Base-by-base conservation (phyloP, 768 basidiomycete species). In the Strobilomyces dryophilus region DNA sequence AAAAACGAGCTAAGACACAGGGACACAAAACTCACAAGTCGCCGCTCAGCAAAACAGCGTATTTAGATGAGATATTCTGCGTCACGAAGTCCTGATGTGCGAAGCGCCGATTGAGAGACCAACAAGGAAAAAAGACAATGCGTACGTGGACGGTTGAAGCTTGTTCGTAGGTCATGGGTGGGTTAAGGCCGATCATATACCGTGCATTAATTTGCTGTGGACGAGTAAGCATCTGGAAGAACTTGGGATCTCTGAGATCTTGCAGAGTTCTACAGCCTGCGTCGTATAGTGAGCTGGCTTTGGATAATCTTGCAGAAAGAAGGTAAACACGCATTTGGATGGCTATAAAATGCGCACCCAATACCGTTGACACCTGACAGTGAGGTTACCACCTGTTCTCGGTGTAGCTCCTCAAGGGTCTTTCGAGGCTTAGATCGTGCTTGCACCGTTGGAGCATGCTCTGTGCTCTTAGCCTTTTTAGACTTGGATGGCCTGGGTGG, bases 11-110 rank as follows among this genome's bases (percentile, higher is more conserved):
- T 26, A 11, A 18, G 42, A 20, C 27, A 17, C 26, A 36, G 20
- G n/a, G 8, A 52, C n/a, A n/a, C 11, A n/a, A 20, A 5, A 67
- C 85, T 63, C 61, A 87, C 85, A 84, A 81, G 67, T 73, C 74
- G 10, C 83, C 84, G 0, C 73, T 74, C n/a, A 82, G 60, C 29
- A 75, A 60, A 17, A 80, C 56, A 52, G 82, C 79, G 56, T 76
- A 81, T 42, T 74, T 76, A 18, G 73, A 61, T 35, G 76, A 73
- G 7, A 84, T 55, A 52, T 72, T 73, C 15, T 77, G 70, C 31
- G 68, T 71, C 48, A 82, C 72, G 46, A 81, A 83, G 46, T 73
- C 69, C 84, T 85, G 53, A 45, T 14, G 29, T 29, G 29, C 27
- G 1, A 45, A 35, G 35, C 35, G 27, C 45, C 43, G 32, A 26